A percentile compares a stretch with the other conserved stretches of the same genome.
Evolutionary conservation across 495 filamentous ascomycete species (phyloP).

Genomic region (Zalerion maritima): DNA sequence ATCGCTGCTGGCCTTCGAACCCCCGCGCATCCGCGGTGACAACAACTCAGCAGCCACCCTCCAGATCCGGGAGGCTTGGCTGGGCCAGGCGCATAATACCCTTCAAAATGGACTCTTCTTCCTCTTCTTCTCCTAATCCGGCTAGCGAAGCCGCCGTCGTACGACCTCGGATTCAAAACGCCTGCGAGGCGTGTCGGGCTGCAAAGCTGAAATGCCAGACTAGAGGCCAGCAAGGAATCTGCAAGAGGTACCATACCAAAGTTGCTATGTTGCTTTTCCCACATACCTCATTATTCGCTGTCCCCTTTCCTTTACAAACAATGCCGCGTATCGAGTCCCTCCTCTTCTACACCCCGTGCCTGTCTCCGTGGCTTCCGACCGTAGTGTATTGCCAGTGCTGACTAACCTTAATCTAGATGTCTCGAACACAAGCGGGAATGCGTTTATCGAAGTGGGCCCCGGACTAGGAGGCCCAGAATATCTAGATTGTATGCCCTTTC

Average conservation of each 20-base stretch:
- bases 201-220: conserved; percentile 32
- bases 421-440: conserved; percentile 33
- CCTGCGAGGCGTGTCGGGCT: conserved; percentile 31
- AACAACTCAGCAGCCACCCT: no score
- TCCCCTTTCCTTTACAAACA: background rate
- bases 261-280: conserved; percentile 2
- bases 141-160: no score
- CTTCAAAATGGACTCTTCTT: no score
- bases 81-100: no score
- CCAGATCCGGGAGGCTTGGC: no score
- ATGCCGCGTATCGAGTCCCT: background rate
- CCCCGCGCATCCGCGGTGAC: no score
- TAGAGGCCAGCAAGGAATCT: conserved; percentile 25
- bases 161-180: conserved; percentile 28
- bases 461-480: conserved; percentile 23
- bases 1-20: no score
- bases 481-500: conserved; percentile 18
- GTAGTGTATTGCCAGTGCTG: conserved; percentile 1
- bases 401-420: conserved; percentile 16
- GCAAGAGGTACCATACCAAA: conserved; percentile 35
- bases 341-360: background rate
- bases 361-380: conserved; percentile 1
- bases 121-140: no score
- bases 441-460: conserved; percentile 29
- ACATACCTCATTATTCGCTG: background rate